Conservation (phyloP, 768 basidiomycete species). For the Mycena venus region DNA sequence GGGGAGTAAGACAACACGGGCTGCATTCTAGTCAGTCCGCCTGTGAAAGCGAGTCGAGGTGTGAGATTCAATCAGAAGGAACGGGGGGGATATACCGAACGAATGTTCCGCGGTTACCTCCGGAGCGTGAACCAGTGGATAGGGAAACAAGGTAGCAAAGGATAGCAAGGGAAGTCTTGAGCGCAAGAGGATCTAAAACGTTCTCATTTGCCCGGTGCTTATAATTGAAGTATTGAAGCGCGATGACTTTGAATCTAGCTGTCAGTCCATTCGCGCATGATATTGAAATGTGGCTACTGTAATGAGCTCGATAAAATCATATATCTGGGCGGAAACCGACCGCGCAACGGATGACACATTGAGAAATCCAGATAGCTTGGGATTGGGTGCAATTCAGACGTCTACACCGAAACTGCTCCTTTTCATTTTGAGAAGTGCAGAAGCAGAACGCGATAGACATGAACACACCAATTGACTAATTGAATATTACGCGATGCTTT, state of each 20-base stretch:
- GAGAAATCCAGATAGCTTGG: slow-evolving; percentile 3
- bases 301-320: not conserved
- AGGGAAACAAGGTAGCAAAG: not conserved
- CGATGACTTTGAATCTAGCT: not conserved
- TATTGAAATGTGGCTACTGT: not conserved
- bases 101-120: not conserved
- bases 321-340: not conserved
- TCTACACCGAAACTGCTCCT: not conserved
- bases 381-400: not conserved
- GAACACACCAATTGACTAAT: not conserved
- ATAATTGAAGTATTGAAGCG: not conserved
- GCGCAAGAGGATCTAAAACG: not conserved
- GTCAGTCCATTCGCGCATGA: not conserved
- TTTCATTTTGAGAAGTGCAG: not conserved
- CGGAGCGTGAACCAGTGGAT: not conserved
- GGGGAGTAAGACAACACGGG: not conserved
- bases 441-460: not conserved
- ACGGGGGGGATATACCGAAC: slow-evolving; percentile 4
- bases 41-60: not conserved
- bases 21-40: not conserved
- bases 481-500: not conserved
- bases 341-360: not conserved
- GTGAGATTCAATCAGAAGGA: not conserved
- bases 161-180: not conserved
- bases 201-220: not conserved